Evolutionary conservation across 345 rosid species (phyloP).

Genomic region (Eucalyptus coolabah): DNA sequence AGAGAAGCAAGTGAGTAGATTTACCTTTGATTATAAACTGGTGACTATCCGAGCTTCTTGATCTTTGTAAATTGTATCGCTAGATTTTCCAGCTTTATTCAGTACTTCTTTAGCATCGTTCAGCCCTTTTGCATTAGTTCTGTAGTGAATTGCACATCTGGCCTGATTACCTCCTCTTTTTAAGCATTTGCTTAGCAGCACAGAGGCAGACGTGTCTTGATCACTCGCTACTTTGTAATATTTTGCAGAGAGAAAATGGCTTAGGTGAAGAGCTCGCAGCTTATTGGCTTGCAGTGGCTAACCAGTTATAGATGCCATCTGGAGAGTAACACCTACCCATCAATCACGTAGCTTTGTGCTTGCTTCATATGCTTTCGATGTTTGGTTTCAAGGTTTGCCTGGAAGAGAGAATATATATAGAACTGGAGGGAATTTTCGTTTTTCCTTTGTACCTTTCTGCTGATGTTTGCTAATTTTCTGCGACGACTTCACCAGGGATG

Average conservation of each 20-base stretch:
- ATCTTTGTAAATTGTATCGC: not conserved
- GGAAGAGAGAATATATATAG: not conserved
- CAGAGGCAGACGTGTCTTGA: not conserved
- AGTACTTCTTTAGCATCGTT: not conserved
- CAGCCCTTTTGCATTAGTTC: not conserved
- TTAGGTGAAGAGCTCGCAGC: slow-evolving; percentile 33
- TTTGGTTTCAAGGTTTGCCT: not conserved
- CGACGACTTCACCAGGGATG: not conserved
- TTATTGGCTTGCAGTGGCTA: not conserved
- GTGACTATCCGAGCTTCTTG: not conserved
- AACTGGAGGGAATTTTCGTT: not conserved
- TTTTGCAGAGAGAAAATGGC: slow-evolving; percentile 82
- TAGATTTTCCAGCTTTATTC: not conserved
- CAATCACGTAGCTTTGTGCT: not conserved
- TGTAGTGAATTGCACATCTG: not conserved
- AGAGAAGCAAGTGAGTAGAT: not conserved
- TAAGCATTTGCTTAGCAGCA: not conserved
- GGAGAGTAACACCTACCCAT: not conserved
- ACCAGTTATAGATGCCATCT: not conserved
- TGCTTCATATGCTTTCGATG: not conserved
- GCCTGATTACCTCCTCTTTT: not conserved
- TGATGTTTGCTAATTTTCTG: not conserved
- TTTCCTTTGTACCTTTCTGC: not conserved
- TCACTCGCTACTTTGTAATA: not conserved
- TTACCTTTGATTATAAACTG: not conserved